Conservation (phyloP, 208 protist genomes). For the Leishmania amazonensis region DNA sequence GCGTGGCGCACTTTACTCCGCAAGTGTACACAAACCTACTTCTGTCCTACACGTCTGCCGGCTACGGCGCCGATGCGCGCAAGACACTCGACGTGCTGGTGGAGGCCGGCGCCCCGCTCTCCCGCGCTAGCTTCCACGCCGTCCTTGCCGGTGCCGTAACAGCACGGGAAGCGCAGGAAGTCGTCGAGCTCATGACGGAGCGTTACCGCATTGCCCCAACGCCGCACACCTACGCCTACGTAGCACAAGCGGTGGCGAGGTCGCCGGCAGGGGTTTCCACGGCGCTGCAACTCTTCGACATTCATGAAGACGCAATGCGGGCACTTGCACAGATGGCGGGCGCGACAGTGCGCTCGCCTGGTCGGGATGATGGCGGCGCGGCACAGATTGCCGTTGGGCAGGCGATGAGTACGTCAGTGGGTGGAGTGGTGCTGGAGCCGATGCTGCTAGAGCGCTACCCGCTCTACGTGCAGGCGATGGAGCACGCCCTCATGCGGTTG, state of each 20-base stretch:
- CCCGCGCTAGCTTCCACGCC: constrained; percentile 74
- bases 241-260: constrained; percentile 39
- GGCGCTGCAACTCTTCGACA: constrained; percentile 73
- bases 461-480: constrained; percentile 60
- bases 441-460: constrained; percentile 61
- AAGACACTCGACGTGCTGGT: constrained; percentile 76
- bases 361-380: not conserved
- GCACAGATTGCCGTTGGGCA: not conserved
- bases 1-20: constrained; percentile 46
- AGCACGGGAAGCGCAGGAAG: constrained; percentile 70
- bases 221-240: constrained; percentile 79
- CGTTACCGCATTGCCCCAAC: constrained; percentile 67
- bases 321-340: constrained; percentile 31
- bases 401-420: constrained; percentile 15
- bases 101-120: constrained; percentile 79
- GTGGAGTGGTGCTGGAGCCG: constrained; percentile 46
- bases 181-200: constrained; percentile 68
- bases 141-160: constrained; percentile 61
- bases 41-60: constrained; percentile 59
- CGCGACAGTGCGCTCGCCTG: not conserved
- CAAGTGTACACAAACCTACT: constrained; percentile 81
- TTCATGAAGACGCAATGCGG: constrained; percentile 61
- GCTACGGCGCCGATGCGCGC: constrained; percentile 71
- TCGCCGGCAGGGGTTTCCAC: constrained; percentile 43
- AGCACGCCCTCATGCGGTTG: constrained; percentile 64